A percentile compares a stretch with the other conserved stretches of the same genome.
phyloP scores from a whole-genome alignment of 805 yeast species.

The Ogataea ganodermae region DNA sequence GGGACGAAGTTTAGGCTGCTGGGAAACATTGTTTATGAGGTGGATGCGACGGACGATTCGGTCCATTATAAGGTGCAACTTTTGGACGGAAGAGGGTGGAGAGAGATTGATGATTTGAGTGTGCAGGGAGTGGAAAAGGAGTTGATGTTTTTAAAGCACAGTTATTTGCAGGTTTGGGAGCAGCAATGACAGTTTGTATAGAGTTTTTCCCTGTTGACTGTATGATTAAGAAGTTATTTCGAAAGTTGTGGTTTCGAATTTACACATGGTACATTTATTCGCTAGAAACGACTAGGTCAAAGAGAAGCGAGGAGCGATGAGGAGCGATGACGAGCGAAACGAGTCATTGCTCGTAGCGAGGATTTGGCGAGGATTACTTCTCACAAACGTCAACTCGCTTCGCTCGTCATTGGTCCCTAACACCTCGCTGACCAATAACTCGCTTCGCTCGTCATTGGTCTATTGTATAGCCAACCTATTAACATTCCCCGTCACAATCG shows the following conservation, averaged over 20 bases:
- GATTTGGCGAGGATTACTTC: no score
- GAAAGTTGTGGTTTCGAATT: not conserved
- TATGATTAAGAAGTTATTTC: no score
- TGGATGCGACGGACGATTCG: conserved; percentile 12
- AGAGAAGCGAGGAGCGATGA: no score
- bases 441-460: not conserved
- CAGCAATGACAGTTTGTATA: no score
- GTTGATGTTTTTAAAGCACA: conserved; percentile 60
- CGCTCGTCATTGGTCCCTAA: no score
- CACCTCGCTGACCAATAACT: no score
- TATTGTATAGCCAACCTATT: conserved; percentile 87
- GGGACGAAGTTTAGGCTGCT: conserved; percentile 43
- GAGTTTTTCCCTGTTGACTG: no score
- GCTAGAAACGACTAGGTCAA: not conserved
- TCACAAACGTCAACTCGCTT: not conserved
- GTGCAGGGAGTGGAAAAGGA: conserved; percentile 53
- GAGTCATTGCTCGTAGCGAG: no score
- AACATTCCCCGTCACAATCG: conserved; percentile 84
- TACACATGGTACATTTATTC: not conserved
- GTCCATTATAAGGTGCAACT: conserved; percentile 52
- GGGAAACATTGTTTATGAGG: conserved; percentile 48
- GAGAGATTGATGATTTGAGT: conserved; percentile 54
- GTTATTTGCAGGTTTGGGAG: conserved; percentile 71
- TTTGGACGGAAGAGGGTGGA: conserved; percentile 51
- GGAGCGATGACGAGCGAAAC: no score